Conservation (phyloP, 495 filamentous ascomycete species). For the Penicillium parvum region DNA sequence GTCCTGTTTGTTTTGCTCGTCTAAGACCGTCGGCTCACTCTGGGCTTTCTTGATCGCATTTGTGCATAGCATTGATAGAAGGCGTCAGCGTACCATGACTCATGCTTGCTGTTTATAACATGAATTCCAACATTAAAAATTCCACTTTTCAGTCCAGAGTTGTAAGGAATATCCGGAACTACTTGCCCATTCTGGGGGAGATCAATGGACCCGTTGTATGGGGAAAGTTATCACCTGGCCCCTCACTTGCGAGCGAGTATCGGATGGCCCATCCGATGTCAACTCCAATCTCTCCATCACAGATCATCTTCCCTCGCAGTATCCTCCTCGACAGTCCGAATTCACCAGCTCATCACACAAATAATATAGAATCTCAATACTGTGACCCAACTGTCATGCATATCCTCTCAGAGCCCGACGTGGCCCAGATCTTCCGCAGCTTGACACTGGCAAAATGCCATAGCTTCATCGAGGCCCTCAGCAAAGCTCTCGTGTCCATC, state of each 20-base stretch:
- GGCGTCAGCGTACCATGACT: constrained; percentile 23
- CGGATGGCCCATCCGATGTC: constrained; percentile 6
- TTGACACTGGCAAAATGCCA: constrained; percentile 33
- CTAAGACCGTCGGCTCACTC: not conserved
- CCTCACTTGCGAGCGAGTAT: constrained; percentile 1
- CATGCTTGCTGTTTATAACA: constrained; percentile 17
- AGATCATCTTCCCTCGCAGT: no score
- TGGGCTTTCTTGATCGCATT: constrained; percentile 14
- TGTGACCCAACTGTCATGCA: constrained; percentile 37
- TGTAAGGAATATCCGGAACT: not conserved
- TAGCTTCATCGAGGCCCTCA: constrained; percentile 28
- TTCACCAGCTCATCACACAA: not conserved
- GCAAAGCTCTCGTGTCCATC: constrained; percentile 27
- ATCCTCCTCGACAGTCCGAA: not conserved
- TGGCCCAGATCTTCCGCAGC: constrained; percentile 33
- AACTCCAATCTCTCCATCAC: not conserved
- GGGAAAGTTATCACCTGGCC: not conserved
- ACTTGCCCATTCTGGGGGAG: constrained; percentile 4
- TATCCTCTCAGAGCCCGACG: constrained; percentile 39
- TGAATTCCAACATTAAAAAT: constrained; percentile 5
- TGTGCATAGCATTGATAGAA: constrained; percentile 23
- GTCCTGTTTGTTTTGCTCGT: constrained; percentile 7
- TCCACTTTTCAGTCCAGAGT: not conserved
- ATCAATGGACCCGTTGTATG: not conserved
- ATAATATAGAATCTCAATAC: no score